phyloP scores from a whole-genome alignment of 129 eudicot genomes.

The Apium graveolens region DNA sequence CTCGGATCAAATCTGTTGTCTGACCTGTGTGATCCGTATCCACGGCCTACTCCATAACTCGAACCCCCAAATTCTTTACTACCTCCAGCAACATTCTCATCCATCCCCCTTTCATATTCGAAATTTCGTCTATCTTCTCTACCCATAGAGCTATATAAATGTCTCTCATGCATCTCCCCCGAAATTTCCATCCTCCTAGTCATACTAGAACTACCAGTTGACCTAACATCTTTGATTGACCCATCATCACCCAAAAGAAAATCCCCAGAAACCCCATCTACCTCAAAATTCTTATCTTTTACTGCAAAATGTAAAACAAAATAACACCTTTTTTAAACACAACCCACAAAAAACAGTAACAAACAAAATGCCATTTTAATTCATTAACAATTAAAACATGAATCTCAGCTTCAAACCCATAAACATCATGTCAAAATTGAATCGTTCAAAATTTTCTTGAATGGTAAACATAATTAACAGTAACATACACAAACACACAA shows the following conservation, averaged over 20 bases:
- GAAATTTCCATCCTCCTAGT: conserved; percentile 18
- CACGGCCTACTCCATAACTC: conserved; percentile 18
- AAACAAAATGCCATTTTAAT: not conserved
- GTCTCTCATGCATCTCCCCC: conserved; percentile 19
- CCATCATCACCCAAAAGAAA: conserved; percentile 34
- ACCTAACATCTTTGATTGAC: conserved; percentile 41
- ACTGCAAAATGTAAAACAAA: conserved; percentile 34
- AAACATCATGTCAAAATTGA: not conserved
- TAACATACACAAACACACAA: not conserved
- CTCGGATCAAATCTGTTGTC: conserved; percentile 28
- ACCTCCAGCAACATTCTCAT: conserved; percentile 8
- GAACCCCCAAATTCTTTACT: conserved; percentile 30
- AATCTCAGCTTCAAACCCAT: not conserved
- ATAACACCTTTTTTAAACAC: not conserved
- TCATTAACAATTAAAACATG: not conserved
- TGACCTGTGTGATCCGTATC: conserved; percentile 27
- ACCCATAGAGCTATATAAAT: conserved; percentile 11
- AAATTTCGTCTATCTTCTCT: conserved; percentile 15
- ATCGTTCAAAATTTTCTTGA: not conserved
- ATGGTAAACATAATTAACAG: not conserved
- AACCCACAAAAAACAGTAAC: conserved; percentile 17
- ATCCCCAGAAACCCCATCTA: conserved; percentile 37
- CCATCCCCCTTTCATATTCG: conserved; percentile 18
- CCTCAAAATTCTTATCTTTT: conserved; percentile 39
- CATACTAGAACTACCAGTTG: conserved; percentile 37